phyloP scores from a whole-genome alignment of 352 stramenopile species.

The Pythium phragmitis region DNA sequence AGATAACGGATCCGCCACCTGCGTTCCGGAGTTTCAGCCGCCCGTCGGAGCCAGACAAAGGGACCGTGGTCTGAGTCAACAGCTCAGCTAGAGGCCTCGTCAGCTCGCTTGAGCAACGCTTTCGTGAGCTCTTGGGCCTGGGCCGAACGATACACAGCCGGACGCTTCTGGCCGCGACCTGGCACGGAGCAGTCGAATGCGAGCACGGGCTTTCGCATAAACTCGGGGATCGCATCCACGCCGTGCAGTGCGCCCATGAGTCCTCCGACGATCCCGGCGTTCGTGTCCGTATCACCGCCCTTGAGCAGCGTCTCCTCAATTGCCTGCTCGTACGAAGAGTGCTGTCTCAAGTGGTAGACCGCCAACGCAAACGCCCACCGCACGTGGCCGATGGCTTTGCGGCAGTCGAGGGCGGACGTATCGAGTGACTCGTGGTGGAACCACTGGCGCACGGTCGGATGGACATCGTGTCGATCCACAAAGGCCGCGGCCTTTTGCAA shows the following conservation, averaged over 20 bases:
- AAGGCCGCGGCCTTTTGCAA: constrained; percentile 36
- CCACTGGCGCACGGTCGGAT: constrained; percentile 36
- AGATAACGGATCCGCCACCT: no score
- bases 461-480: constrained; percentile 27
- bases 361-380: constrained; percentile 53
- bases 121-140: constrained; percentile 33
- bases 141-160: constrained; percentile 29
- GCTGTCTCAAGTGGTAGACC: constrained; percentile 43
- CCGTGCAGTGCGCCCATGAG: constrained; percentile 53
- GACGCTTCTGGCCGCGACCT: constrained; percentile 20
- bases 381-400: constrained; percentile 36
- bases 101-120: constrained; percentile 23
- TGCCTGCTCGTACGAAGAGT: constrained; percentile 40
- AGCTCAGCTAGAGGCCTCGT: background rate
- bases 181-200: constrained; percentile 34
- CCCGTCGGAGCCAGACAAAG: no score
- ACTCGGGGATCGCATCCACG: constrained; percentile 35
- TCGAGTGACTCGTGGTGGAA: constrained; percentile 50
- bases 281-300: constrained; percentile 59
- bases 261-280: constrained; percentile 54
- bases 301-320: constrained; percentile 53
- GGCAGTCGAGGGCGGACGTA: constrained; percentile 34
- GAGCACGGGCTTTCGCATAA: constrained; percentile 44
- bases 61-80: background rate
- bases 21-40: no score